Conservation (phyloP, 2,329 filamentous ascomycete species). For the Aspergillus melleus region DNA sequence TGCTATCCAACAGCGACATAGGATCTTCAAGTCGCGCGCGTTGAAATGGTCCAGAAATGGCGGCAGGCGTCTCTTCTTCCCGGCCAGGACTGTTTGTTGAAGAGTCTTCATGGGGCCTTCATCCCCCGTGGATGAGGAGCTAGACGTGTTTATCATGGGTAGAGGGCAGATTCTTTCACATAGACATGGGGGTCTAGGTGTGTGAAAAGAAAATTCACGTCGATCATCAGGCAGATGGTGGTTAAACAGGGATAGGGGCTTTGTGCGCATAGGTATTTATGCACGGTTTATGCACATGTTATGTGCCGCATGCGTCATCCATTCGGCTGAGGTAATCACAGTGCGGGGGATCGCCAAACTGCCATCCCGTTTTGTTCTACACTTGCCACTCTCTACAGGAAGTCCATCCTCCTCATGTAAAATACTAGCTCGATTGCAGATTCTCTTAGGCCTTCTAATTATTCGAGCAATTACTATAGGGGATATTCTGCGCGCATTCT, state of each 20-base stretch:
- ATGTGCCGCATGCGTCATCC: background rate
- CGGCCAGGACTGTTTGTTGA: background rate
- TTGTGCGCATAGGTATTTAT: background rate
- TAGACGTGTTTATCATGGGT: too few relatives aligned
- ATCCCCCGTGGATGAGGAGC: background rate
- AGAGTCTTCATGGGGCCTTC: background rate
- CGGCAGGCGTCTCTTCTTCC: background rate
- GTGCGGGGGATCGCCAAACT: background rate
- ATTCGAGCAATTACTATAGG: too few relatives aligned
- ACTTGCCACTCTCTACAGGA: background rate
- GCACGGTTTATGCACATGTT: background rate
- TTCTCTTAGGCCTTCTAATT: too few relatives aligned
- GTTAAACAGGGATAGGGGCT: background rate
- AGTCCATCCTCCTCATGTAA: too few relatives aligned
- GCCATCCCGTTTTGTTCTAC: background rate
- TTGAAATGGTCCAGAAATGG: conserved; percentile 48
- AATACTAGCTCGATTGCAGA: too few relatives aligned
- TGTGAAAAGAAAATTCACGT: background rate
- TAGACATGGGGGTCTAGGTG: too few relatives aligned
- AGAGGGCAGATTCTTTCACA: too few relatives aligned
- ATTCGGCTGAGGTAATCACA: background rate
- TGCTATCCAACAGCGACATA: conserved; percentile 50
- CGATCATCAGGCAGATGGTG: background rate
- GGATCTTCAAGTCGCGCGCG: conserved; percentile 46
- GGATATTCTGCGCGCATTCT: too few relatives aligned